These are phyloP conservation scores for Phialophora expanda DNA, from an alignment of 2,329 filamentous ascomycete species.

Conservation along the genomic window DNA sequence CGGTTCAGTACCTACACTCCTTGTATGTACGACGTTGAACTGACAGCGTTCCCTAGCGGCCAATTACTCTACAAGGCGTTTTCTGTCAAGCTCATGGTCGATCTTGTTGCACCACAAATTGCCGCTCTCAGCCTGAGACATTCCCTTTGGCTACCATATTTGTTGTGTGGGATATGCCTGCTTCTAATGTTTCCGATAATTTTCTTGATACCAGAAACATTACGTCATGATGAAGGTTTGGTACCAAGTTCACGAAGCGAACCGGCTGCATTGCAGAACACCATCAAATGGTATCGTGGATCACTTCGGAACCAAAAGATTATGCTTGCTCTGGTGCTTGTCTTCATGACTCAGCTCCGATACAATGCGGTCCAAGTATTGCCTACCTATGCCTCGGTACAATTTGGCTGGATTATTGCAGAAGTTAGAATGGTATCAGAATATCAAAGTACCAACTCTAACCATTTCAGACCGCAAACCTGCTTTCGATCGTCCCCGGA, in stretches of 20 bases:
- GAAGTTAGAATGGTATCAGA: not conserved
- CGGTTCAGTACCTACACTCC: slow-evolving; percentile 4
- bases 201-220: slow-evolving; percentile 2
- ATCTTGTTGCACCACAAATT: slow-evolving; percentile 5
- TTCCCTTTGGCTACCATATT: slow-evolving; percentile 5
- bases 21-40: slow-evolving; percentile 4
- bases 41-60: slow-evolving; percentile 3
- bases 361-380: slow-evolving; percentile 4
- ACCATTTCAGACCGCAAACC: slow-evolving; percentile 4
- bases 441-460: slow-evolving; percentile 4
- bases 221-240: slow-evolving; percentile 3
- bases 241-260: slow-evolving; percentile 4
- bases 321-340: slow-evolving; percentile 4
- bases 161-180: slow-evolving; percentile 1
- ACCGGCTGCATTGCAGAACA: slow-evolving; percentile 3
- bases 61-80: slow-evolving; percentile 2
- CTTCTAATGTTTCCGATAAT: slow-evolving; percentile 4
- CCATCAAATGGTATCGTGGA: slow-evolving; percentile 3
- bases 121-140: slow-evolving; percentile 2
- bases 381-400: not conserved
- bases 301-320: slow-evolving; percentile 3
- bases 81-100: slow-evolving; percentile 3
- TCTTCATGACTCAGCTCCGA: slow-evolving; percentile 2
- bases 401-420: slow-evolving; percentile 4
- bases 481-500: slow-evolving; percentile 4